Evolutionary conservation across 768 basidiomycete genomes (phyloP).

Genomic region (Pleurotus tuber-regium): DNA sequence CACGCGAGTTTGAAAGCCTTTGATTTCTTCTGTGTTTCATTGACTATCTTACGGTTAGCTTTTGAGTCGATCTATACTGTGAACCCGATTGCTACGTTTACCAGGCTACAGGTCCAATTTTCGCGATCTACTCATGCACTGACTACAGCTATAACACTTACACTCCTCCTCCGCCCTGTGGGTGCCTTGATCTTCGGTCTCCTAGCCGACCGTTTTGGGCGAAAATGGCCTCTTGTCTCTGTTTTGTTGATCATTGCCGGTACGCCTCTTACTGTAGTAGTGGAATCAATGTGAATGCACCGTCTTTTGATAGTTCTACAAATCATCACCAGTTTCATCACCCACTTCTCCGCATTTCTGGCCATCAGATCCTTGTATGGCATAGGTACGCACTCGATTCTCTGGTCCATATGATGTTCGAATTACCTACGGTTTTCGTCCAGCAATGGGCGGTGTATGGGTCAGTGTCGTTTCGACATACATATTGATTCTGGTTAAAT

Average conservation of each 20-base stretch:
- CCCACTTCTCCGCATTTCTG: slow-evolving; percentile 55
- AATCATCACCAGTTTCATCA: slow-evolving; percentile 57
- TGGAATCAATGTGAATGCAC: not conserved
- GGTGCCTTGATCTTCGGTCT: slow-evolving; percentile 31
- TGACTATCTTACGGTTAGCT: slow-evolving; percentile 25
- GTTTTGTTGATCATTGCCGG: slow-evolving; percentile 14
- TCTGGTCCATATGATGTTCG: not conserved
- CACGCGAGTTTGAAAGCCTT: slow-evolving; percentile 33
- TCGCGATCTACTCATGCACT: slow-evolving; percentile 9
- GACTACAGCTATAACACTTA: slow-evolving; percentile 67
- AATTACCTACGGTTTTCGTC: no score
- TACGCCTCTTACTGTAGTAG: not conserved
- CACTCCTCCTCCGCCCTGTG: slow-evolving; percentile 64
- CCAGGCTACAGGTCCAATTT: slow-evolving; percentile 14
- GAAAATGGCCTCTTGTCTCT: slow-evolving; percentile 15
- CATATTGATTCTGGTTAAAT: not conserved
- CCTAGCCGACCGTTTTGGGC: slow-evolving; percentile 29
- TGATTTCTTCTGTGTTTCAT: slow-evolving; percentile 64
- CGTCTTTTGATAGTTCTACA: slow-evolving; percentile 47
- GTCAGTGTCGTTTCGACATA: not conserved
- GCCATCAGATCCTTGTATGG: slow-evolving; percentile 62
- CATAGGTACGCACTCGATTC: slow-evolving; percentile 21
- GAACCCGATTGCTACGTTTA: not conserved
- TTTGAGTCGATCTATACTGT: not conserved
- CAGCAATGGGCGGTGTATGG: slow-evolving; percentile 19